Evolutionary conservation across 2,329 filamentous ascomycete genomes (phyloP).

Genomic region (Albifimbria verrucaria): DNA sequence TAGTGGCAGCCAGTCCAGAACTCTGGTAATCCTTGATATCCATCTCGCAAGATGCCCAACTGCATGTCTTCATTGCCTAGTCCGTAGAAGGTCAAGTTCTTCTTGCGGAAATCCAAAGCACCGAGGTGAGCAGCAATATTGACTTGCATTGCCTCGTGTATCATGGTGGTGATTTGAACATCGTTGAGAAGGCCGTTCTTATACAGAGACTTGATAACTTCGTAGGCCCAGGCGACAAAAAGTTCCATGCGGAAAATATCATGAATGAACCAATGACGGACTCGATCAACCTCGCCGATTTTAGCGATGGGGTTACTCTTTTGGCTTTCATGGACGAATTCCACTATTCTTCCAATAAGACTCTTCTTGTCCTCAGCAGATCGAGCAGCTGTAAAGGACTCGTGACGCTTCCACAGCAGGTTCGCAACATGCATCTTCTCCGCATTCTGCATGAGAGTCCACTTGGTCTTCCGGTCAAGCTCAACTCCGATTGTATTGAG

Average conservation of each 20-base stretch:
- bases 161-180: slow-evolving; percentile 49
- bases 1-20: slow-evolving; percentile 80
- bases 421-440: slow-evolving; percentile 84
- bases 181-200: slow-evolving; percentile 58
- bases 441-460: slow-evolving; percentile 82
- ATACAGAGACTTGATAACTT: slow-evolving; percentile 70
- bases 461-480: slow-evolving; percentile 66
- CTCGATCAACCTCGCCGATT: slow-evolving; percentile 69
- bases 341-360: slow-evolving; percentile 70
- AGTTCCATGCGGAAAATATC: slow-evolving; percentile 70
- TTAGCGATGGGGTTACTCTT: slow-evolving; percentile 65
- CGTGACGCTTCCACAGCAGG: slow-evolving; percentile 77
- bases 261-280: slow-evolving; percentile 84
- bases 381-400: slow-evolving; percentile 60
- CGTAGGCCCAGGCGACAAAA: slow-evolving; percentile 75
- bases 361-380: slow-evolving; percentile 62
- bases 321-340: slow-evolving; percentile 71
- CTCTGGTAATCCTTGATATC: slow-evolving; percentile 68
- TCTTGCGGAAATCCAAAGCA: slow-evolving; percentile 70
- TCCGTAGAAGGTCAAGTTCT: slow-evolving; percentile 69
- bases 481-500: slow-evolving; percentile 63
- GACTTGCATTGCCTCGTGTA: slow-evolving; percentile 65
- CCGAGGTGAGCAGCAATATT: slow-evolving; percentile 54
- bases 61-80: slow-evolving; percentile 64
- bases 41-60: slow-evolving; percentile 59